Conservation (phyloP, 345 rosid genomes). For the Heritiera fomes region DNA sequence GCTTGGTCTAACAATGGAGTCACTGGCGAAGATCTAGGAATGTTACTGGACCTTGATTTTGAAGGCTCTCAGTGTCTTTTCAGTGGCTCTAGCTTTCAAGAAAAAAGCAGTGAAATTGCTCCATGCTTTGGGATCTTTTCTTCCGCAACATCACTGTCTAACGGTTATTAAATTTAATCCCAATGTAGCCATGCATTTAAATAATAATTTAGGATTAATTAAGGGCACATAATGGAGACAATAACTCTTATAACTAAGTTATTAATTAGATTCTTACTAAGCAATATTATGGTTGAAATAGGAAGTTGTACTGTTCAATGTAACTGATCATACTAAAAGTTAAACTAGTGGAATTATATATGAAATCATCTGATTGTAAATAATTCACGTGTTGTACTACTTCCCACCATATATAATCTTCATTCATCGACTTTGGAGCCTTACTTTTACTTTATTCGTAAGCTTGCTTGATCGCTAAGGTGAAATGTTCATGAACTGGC, state of each 20-base stretch:
- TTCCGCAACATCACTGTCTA: background rate
- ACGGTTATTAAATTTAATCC: background rate
- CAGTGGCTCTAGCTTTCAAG: background rate
- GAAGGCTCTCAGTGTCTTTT: background rate
- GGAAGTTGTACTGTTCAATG: background rate
- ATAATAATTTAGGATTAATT: too few relatives aligned
- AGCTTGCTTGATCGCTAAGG: background rate
- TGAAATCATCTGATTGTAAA: background rate
- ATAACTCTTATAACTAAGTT: background rate
- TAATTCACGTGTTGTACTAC: background rate
- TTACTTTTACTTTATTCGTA: too few relatives aligned
- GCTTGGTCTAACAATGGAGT: background rate
- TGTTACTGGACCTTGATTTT: constrained; percentile 5
- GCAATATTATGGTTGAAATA: background rate
- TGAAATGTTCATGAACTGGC: background rate
- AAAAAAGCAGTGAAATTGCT: background rate
- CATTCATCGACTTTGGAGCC: background rate
- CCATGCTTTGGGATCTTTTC: background rate
- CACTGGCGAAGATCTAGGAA: constrained; percentile 1
- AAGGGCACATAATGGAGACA: background rate
- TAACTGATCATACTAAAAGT: background rate
- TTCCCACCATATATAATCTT: background rate
- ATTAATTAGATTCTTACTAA: background rate
- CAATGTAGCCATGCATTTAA: background rate
- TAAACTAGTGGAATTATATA: background rate